These are phyloP conservation scores for Phytophthora niederhauseri DNA, from an alignment of 352 stramenopile genomes.

Conservation along the genomic window DNA sequence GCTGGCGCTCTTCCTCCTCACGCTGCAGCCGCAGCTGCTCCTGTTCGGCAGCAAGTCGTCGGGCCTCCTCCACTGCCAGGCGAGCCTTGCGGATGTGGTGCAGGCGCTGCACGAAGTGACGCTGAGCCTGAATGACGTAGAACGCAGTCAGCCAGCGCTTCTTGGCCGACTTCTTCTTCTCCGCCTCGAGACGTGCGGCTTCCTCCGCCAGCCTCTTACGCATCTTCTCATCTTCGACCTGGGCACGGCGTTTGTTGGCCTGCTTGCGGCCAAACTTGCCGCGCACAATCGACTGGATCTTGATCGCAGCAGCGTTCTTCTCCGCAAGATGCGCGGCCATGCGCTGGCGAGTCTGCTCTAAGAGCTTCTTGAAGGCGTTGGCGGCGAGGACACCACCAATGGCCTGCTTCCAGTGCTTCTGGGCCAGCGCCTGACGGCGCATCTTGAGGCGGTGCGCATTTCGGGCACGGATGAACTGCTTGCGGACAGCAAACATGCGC, in stretches of 20 bases:
- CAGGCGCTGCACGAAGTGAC: constrained; percentile 81
- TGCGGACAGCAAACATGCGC: constrained; percentile 87
- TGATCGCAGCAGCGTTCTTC: constrained; percentile 62
- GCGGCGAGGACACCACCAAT: constrained; percentile 66
- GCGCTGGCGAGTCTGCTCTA: constrained; percentile 56
- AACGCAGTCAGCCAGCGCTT: constrained; percentile 80
- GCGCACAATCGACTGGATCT: constrained; percentile 87
- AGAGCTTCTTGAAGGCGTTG: constrained; percentile 75
- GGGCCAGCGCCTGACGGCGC: constrained; percentile 68
- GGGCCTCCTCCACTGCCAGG: constrained; percentile 79
- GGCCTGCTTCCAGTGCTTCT: constrained; percentile 75
- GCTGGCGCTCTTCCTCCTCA: constrained; percentile 74
- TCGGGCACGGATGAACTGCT: constrained; percentile 77
- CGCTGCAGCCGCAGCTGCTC: constrained; percentile 60
- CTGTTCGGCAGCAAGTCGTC: constrained; percentile 75
- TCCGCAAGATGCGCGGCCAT: constrained; percentile 44
- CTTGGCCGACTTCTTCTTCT: constrained; percentile 83
- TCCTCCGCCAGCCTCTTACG: constrained; percentile 80
- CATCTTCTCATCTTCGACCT: constrained; percentile 79
- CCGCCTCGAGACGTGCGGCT: constrained; percentile 57
- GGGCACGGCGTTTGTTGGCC: constrained; percentile 60
- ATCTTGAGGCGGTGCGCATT: constrained; percentile 70
- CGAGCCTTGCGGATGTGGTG: constrained; percentile 83
- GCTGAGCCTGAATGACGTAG: constrained; percentile 72
- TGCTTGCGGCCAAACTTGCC: constrained; percentile 82